Evolutionary conservation across 2,329 filamentous ascomycete species (phyloP).

Genomic region (Periconia sp.): DNA sequence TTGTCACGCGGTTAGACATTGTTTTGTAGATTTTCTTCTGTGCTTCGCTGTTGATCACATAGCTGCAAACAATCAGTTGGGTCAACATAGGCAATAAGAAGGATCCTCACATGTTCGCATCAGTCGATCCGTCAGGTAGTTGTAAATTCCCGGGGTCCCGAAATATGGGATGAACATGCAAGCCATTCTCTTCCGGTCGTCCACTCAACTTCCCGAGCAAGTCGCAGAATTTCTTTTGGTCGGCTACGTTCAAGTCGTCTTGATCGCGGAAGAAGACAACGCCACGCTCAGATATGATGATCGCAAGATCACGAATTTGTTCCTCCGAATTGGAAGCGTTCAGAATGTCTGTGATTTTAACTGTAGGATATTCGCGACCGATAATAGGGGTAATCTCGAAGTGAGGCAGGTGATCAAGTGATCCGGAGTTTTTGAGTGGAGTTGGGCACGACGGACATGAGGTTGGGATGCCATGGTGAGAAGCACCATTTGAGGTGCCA

Average conservation of each 20-base stretch:
- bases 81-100: background rate
- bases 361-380: slow-evolving; percentile 64
- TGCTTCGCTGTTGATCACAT: slow-evolving; percentile 66
- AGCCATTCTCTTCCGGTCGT: slow-evolving; percentile 59
- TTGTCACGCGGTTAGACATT: slow-evolving; percentile 32
- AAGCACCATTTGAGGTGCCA: too few relatives aligned
- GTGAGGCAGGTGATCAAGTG: slow-evolving; percentile 57
- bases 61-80: slow-evolving; percentile 59
- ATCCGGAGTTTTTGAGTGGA: slow-evolving; percentile 56
- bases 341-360: slow-evolving; percentile 68
- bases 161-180: slow-evolving; percentile 66
- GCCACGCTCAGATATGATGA: slow-evolving; percentile 54
- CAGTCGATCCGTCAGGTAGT: slow-evolving; percentile 21
- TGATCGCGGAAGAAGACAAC: slow-evolving; percentile 63
- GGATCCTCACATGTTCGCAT: slow-evolving; percentile 20
- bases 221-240: slow-evolving; percentile 61
- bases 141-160: slow-evolving; percentile 30
- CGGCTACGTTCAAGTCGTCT: slow-evolving; percentile 54
- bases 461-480: too few relatives aligned
- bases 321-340: slow-evolving; percentile 69
- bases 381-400: slow-evolving; percentile 68
- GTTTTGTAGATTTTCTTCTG: slow-evolving; percentile 41
- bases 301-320: slow-evolving; percentile 67
- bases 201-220: slow-evolving; percentile 56
- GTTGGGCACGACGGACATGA: too few relatives aligned